Evolutionary conservation across 75 land plant genomes (phyloP), one percentile per base, ranked within the genome.

Genomic region (Larix kaempferi): DNA sequence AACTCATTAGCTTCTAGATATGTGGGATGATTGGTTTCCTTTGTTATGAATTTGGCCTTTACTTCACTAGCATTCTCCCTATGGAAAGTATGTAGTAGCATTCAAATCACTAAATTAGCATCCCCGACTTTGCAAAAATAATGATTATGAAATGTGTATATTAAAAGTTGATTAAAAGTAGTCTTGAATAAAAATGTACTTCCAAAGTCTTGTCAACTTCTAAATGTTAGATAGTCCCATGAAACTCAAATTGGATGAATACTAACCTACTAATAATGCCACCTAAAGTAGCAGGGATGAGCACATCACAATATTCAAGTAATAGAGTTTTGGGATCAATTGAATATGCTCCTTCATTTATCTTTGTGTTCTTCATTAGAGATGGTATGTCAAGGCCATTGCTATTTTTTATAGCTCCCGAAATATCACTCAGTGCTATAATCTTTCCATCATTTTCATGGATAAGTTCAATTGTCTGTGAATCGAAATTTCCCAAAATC

Each of bases 401-500:
- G 26, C 59, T 80, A 69, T 91, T 93, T 74, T 76, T 83, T 2
- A 89, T 71, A 5, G 87, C 92, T 41, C 92, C 95, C 26, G 84
- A 83, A 37, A 91, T 76, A 80, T 93, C 93, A 61, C 89, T 88
- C 10, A 93, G 80, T 27, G 89, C 95, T 55, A 88, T 61, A 19
- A 93, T 72, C 72, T 89, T 91, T 6, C 93, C 95, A 79, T 90
- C 92, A 78, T 66, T 82, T 76, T 93, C 89, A 76, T 84, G 86
- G 21, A 93, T 78, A 22, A 93, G 87, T 79, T 59, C 67, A 55
- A 90, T 88, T 57, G 90, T 87, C 93, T 91, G 89, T 1, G 91
- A 89, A n/a, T 94, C 95, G 37, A 93, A 93, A 83, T 93, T 93
- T 93, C 33, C 95, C 95, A 79, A 88, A 93, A 3, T 93, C 93